Percentiles rank a stretch among this genome's conserved stretches.
Evolutionary conservation across 306 rosid species (phyloP).

Genomic region (Fagus crenata): DNA sequence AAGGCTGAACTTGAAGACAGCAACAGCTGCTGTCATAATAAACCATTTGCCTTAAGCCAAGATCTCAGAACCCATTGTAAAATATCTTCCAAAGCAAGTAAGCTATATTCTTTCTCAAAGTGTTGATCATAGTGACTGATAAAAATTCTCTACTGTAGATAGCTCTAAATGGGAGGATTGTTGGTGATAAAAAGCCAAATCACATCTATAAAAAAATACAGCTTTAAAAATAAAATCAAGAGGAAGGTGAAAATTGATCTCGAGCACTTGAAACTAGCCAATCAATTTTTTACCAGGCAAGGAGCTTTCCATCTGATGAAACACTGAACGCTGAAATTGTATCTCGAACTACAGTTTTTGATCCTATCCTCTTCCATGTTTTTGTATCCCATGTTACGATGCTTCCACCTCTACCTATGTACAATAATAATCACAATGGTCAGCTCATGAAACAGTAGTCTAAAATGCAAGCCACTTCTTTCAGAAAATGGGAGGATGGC

Average conservation of each 20-base stretch:
- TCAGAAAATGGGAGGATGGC: not conserved
- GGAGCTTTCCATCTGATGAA: slow-evolving; percentile 81
- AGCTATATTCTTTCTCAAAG: not conserved
- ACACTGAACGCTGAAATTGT: slow-evolving; percentile 63
- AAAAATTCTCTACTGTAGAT: not conserved
- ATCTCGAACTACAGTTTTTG: slow-evolving; percentile 64
- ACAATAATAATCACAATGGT: slow-evolving; percentile 23
- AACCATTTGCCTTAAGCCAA: not conserved
- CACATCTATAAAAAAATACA: not conserved
- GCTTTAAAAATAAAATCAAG: not conserved
- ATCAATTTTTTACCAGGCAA: slow-evolving; percentile 68
- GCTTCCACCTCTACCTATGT: slow-evolving; percentile 68
- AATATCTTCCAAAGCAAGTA: not conserved
- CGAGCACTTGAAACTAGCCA: slow-evolving; percentile 13
- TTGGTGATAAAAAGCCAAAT: not conserved
- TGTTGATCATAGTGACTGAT: not conserved
- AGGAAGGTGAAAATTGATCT: not conserved
- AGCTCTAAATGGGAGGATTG: not conserved
- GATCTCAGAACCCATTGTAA: not conserved
- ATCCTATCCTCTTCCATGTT: slow-evolving; percentile 69
- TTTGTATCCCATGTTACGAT: slow-evolving; percentile 77
- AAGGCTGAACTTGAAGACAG: not conserved
- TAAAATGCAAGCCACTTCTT: slow-evolving; percentile 9
- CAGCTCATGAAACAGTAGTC: slow-evolving; percentile 24
- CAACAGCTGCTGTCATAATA: not conserved